A percentile compares a stretch with the other conserved stretches of the same genome.
Conservation (phyloP, 2,329 filamentous ascomycete genomes). For the Neonectria magnoliae region DNA sequence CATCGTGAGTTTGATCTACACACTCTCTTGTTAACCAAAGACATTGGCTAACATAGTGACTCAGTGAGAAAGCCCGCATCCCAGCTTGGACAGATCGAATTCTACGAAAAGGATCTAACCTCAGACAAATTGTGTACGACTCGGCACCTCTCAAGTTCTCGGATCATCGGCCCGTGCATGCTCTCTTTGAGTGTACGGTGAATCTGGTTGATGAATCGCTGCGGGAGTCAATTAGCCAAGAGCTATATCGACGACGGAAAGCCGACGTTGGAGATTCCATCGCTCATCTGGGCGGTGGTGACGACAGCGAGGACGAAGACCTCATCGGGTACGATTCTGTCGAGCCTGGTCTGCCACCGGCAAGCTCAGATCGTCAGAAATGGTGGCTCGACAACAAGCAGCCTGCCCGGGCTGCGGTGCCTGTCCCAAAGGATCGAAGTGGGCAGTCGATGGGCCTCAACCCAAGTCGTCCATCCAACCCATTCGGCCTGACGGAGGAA, state of each 20-base stretch:
- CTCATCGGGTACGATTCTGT: constrained; percentile 83
- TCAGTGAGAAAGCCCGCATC: constrained; percentile 88
- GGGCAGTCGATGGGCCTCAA: constrained; percentile 73
- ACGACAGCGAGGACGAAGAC: constrained; percentile 80
- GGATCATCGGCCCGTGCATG: constrained; percentile 95
- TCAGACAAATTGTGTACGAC: constrained; percentile 85
- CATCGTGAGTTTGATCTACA: constrained; percentile 68
- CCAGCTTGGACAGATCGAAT: constrained; percentile 98
- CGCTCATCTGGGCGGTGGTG: constrained; percentile 60
- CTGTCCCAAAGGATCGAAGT: constrained; percentile 65
- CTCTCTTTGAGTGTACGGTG: constrained; percentile 85
- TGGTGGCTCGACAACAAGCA: constrained; percentile 78
- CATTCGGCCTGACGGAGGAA: constrained; percentile 78
- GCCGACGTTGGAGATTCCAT: constrained; percentile 72
- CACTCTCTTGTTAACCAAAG: background rate
- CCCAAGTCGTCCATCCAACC: constrained; percentile 79
- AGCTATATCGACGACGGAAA: constrained; percentile 77
- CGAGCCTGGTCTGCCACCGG: constrained; percentile 77
- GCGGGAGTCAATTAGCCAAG: constrained; percentile 76
- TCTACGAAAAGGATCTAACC: constrained; percentile 82
- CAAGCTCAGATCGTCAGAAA: constrained; percentile 74
- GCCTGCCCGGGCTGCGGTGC: constrained; percentile 77
- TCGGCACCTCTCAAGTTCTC: constrained; percentile 87
- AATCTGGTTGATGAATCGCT: constrained; percentile 79
- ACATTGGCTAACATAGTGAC: constrained; percentile 26